A percentile compares a stretch with the other conserved stretches of the same genome.
Conservation (phyloP, 1,284 basidiomycete species). For the Ganoderma meredithae region DNA sequence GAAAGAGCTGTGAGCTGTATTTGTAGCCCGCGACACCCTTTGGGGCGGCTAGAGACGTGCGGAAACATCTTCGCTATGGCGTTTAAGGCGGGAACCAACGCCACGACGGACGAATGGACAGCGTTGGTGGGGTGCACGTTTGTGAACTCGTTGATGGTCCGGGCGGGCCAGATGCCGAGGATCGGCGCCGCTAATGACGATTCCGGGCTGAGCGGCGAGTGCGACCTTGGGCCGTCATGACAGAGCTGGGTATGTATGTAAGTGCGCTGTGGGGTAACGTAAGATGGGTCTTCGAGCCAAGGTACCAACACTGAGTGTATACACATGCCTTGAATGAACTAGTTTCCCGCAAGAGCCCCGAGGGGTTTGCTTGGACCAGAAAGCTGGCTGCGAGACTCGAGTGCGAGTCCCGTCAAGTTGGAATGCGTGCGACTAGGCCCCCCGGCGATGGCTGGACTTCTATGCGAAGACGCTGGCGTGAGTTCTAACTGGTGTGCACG, state of each 20-base stretch:
- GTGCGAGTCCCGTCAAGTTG: neutral
- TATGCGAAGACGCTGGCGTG: neutral
- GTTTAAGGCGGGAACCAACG: neutral
- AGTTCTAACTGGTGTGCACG: neutral
- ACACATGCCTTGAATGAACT: neutral
- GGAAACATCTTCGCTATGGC: neutral
- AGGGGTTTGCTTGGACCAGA: neutral
- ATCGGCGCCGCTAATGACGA: slow-evolving; percentile 11
- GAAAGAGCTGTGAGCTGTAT: neutral
- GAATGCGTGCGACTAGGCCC: neutral
- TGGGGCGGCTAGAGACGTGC: neutral
- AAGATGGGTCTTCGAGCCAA: neutral
- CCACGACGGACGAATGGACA: slow-evolving; percentile 17
- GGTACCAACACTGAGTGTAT: neutral
- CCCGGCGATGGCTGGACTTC: neutral
- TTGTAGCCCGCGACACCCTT: slow-evolving; percentile 15
- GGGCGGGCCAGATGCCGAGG: slow-evolving; percentile 11
- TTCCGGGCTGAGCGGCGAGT: neutral
- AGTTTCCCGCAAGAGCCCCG: neutral
- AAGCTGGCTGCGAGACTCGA: neutral
- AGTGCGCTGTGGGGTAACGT: slow-evolving; percentile 6
- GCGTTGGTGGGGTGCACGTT: slow-evolving; percentile 20
- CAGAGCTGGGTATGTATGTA: neutral
- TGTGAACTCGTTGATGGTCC: slow-evolving; percentile 6
- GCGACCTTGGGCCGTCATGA: neutral